Conservation (phyloP, 805 yeast species). For the Candida dajiaensis region DNA sequence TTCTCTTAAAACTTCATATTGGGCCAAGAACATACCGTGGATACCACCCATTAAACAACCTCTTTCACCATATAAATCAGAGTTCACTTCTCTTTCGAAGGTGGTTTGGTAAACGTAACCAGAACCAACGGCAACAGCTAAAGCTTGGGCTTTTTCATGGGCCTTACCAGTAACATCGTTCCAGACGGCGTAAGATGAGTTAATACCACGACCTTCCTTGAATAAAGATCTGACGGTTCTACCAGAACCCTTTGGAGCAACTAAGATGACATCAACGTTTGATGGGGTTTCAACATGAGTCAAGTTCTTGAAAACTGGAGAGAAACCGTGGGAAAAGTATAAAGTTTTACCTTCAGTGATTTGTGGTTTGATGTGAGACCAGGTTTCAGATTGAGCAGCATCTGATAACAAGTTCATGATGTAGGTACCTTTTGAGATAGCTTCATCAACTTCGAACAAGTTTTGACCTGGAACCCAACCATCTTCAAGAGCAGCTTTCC, state of each 20-base stretch:
- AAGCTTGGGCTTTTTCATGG: slow-evolving; percentile 97
- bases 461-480: slow-evolving; percentile 99
- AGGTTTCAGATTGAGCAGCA: slow-evolving; percentile 99
- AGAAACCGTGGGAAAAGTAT: slow-evolving; percentile 99
- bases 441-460: slow-evolving; percentile 92
- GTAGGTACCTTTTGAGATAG: slow-evolving; percentile 85
- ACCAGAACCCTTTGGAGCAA: slow-evolving; percentile 99
- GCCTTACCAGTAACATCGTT: slow-evolving; percentile 99
- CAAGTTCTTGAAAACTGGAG: slow-evolving; percentile 97
- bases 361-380: slow-evolving; percentile 82
- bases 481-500: slow-evolving; percentile 99
- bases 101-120: slow-evolving; percentile 99
- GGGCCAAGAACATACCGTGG: slow-evolving; percentile 99
- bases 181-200: slow-evolving; percentile 99
- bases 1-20: slow-evolving; percentile 99
- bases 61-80: slow-evolving; percentile 99
- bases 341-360: slow-evolving; percentile 96
- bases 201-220: slow-evolving; percentile 99
- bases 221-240: slow-evolving; percentile 98
- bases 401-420: slow-evolving; percentile 97
- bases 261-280: slow-evolving; percentile 94
- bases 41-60: slow-evolving; percentile 99
- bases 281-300: slow-evolving; percentile 95
- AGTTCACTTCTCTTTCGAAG: slow-evolving; percentile 97
- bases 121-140: slow-evolving; percentile 98